Base-by-base conservation (phyloP, 1,139 yeast genomes). In the Pichia sorboxylosa region DNA sequence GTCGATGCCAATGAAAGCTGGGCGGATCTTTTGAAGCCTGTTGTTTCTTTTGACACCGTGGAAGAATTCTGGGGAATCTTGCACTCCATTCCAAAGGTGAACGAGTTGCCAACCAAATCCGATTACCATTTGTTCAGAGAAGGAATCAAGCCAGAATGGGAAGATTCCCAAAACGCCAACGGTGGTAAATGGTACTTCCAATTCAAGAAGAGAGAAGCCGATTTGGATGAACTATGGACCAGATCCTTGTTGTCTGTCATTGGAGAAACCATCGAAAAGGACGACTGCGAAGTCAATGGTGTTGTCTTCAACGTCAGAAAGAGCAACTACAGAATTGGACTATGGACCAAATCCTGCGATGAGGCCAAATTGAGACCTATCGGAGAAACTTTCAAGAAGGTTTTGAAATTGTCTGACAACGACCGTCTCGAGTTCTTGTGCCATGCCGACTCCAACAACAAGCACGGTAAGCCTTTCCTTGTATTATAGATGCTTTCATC, bases 61-160 rank as follows among this genome's bases (percentile, higher is more conserved):
- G 99, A 90, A 64, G 97, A 90, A 60, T 90, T 90, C 64, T 90
- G 99, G 99, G 99, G 98, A 18, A 81, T 87, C 45, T 83, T 76
- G 66, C 90, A 90, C 61, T 81, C 94, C 34, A 79, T 90, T 49
- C 97, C 98, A 44, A 77, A 76, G 49, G 95, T 95, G 35, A 73
- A 77, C 46, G 95, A 85, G 55, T 70, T 90, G 54, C 97, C 97
- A 44, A 59, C 79, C 49, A 83, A 80, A 60, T 82, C 96, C 11
- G 98, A 92, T 59, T 90, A 90, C 63, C 95, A 92, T 57, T 73
- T 90, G 54, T 90, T 92, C 68, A 82, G 90, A 63, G 82, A 81
- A 55, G 95, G 90, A 36, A 76, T 92, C 50, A 81, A 85, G 58
- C 99, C 98, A 36, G 97, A 90, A 66, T 90, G 99, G 99, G 99